Evolutionary conservation across 257 asterid species (phyloP).

Genomic region (Solanum virginianum): DNA sequence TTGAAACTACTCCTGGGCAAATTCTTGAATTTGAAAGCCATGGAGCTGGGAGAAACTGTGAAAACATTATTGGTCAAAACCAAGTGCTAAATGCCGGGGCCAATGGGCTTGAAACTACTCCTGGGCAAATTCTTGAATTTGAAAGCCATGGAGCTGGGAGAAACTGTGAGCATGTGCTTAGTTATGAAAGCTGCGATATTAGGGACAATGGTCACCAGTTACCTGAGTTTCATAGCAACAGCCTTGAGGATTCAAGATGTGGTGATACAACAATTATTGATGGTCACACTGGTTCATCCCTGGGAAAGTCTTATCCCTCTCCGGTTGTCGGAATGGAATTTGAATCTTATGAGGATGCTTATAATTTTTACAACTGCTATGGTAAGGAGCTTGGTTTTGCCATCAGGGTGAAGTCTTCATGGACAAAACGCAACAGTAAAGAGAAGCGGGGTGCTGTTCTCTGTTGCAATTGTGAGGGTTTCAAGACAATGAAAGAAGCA

Average conservation of each 20-base stretch:
- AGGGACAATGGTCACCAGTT: slow-evolving; percentile 4
- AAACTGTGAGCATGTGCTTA: slow-evolving; percentile 8
- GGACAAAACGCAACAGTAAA: slow-evolving; percentile 78
- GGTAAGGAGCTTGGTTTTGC: slow-evolving; percentile 65
- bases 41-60: slow-evolving; percentile 7
- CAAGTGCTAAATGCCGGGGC: slow-evolving; percentile 2
- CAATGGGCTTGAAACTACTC: background rate
- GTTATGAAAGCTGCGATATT: slow-evolving; percentile 8
- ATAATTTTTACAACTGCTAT: slow-evolving; percentile 64
- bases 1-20: slow-evolving; percentile 10
- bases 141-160: slow-evolving; percentile 10
- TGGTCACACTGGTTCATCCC: slow-evolving; percentile 9
- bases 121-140: slow-evolving; percentile 11
- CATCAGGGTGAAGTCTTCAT: slow-evolving; percentile 75
- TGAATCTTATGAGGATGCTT: slow-evolving; percentile 75
- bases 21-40: slow-evolving; percentile 7
- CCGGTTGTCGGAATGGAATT: slow-evolving; percentile 76
- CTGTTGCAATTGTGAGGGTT: slow-evolving; percentile 87
- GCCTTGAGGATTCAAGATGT: slow-evolving; percentile 2
- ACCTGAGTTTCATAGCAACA: slow-evolving; percentile 1
- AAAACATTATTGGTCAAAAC: too few species aligned
- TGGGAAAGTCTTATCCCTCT: slow-evolving; percentile 9
- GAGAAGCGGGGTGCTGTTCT: slow-evolving; percentile 87
- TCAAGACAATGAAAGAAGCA: slow-evolving; percentile 66
- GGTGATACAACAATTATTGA: background rate